These are phyloP conservation scores for Coemansia sp. DNA, from an alignment of 192 early-diverging fungal species.

Conservation along the genomic window DNA sequence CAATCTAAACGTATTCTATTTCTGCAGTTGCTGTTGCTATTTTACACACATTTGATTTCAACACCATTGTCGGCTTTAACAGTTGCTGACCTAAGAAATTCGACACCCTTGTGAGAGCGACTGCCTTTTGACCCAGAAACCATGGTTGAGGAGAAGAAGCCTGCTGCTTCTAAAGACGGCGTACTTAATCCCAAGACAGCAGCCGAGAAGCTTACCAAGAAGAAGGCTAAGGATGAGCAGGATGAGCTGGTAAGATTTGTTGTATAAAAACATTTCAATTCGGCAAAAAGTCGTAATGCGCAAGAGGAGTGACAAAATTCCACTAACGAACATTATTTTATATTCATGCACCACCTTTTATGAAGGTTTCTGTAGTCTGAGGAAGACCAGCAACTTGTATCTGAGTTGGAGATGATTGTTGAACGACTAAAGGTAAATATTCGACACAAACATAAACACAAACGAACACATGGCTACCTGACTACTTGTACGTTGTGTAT, in stretches of 20 bases:
- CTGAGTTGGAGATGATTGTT: constrained; percentile 92
- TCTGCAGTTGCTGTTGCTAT: not conserved
- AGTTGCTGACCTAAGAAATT: not conserved
- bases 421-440: constrained; percentile 77
- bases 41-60: constrained; percentile 1
- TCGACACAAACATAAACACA: not conserved
- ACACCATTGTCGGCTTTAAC: not conserved
- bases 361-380: constrained; percentile 68
- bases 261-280: not conserved
- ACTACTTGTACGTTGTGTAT: not conserved
- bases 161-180: constrained; percentile 21
- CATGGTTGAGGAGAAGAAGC: constrained; percentile 33
- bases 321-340: not conserved
- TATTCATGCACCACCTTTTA: not conserved
- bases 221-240: constrained; percentile 54
- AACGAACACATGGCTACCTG: not conserved
- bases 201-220: constrained; percentile 49
- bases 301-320: not conserved
- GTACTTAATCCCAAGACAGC: constrained; percentile 52
- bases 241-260: constrained; percentile 54
- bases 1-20: not conserved
- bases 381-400: constrained; percentile 92
- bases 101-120: not conserved
- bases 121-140: constrained; percentile 3
- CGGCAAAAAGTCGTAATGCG: not conserved